phyloP scores from a whole-genome alignment of 331 rosid genomes.

The Pyracantha coccinea region DNA sequence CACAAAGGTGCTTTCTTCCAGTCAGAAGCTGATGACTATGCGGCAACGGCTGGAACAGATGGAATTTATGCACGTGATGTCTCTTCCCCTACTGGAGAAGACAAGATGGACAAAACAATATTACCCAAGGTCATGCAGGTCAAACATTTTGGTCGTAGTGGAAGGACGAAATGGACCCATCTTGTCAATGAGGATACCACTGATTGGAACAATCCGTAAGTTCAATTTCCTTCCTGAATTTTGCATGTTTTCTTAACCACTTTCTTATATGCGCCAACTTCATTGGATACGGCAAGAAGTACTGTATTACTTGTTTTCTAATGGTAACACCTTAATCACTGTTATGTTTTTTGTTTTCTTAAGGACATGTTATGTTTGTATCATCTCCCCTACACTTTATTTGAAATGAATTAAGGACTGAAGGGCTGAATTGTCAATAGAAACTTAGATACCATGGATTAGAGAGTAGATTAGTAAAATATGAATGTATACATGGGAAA shows the following conservation, averaged over 20 bases:
- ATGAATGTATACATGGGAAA: not conserved
- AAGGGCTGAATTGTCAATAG: not conserved
- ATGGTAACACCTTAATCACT: not conserved
- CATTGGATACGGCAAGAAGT: not conserved
- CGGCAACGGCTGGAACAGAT: constrained; percentile 50
- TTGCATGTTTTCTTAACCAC: not conserved
- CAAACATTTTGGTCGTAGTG: constrained; percentile 98
- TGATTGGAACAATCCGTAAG: constrained; percentile 97
- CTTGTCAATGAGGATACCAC: constrained; percentile 97
- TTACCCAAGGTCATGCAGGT: constrained; percentile 98
- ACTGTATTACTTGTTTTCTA: not conserved
- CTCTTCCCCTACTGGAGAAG: constrained; percentile 97
- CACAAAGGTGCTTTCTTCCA: constrained; percentile 98
- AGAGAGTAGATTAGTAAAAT: not conserved
- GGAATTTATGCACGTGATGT: constrained; percentile 62
- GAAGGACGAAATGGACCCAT: constrained; percentile 97
- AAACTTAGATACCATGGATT: not conserved
- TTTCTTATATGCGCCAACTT: not conserved
- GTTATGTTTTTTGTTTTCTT: not conserved
- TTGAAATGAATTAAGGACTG: not conserved
- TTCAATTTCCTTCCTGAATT: constrained; percentile 3
- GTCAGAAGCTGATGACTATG: constrained; percentile 43
- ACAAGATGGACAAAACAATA: constrained; percentile 90
- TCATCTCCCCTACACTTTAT: not conserved
- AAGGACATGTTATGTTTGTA: not conserved